These are phyloP conservation scores for Sarcodon aspratus DNA, from an alignment of 768 basidiomycete genomes.

Conservation along the genomic window DNA sequence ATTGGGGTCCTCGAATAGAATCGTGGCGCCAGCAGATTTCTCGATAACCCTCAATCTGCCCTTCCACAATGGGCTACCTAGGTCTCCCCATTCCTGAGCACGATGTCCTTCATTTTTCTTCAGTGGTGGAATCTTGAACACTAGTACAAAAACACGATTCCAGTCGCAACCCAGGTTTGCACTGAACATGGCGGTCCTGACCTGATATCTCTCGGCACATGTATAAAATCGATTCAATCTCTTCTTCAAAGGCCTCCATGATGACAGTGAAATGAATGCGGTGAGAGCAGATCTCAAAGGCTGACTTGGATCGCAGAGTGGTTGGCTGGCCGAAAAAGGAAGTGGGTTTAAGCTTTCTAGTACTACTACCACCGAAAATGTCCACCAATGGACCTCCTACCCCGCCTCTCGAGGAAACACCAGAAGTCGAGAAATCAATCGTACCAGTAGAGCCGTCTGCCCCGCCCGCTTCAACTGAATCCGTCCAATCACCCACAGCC, in stretches of 20 bases:
- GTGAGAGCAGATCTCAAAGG: background rate
- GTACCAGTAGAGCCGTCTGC: slow-evolving; percentile 2
- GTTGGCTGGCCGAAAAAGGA: background rate
- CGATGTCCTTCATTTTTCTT: slow-evolving; percentile 83
- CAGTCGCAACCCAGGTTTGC: slow-evolving; percentile 4
- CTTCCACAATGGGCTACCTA: slow-evolving; percentile 80
- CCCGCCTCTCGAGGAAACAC: background rate
- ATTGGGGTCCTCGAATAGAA: slow-evolving; percentile 72
- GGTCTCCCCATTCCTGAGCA: slow-evolving; percentile 88
- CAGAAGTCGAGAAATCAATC: background rate
- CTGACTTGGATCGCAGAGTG: background rate
- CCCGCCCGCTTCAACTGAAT: background rate
- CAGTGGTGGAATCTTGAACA: slow-evolving; percentile 85
- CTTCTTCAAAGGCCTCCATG: slow-evolving; percentile 45
- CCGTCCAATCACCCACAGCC: slow-evolving; percentile 1
- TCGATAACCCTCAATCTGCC: slow-evolving; percentile 82
- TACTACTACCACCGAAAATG: background rate
- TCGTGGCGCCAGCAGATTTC: slow-evolving; percentile 48
- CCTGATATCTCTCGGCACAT: slow-evolving; percentile 88
- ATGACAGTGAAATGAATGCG: background rate
- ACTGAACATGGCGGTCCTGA: slow-evolving; percentile 21
- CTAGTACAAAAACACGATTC: slow-evolving; percentile 28
- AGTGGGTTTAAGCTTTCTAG: background rate
- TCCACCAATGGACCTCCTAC: background rate
- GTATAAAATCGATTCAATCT: slow-evolving; percentile 84